These are phyloP conservation scores for Myriangium duriaei DNA, from an alignment of 2,329 filamentous ascomycete genomes.

Conservation along the genomic window DNA sequence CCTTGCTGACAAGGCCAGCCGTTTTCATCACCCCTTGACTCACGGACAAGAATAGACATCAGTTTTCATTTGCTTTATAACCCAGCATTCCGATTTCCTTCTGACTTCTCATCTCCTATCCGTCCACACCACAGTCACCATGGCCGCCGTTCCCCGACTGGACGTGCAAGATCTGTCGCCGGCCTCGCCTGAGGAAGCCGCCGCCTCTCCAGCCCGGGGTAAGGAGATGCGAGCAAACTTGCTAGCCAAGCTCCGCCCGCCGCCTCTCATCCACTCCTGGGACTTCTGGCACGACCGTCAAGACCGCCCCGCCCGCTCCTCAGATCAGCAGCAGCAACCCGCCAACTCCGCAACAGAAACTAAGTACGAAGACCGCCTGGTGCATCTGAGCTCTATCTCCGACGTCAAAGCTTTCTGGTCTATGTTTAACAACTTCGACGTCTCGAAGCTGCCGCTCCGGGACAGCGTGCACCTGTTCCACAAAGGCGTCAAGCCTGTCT, in stretches of 20 bases:
- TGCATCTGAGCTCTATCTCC: constrained; percentile 32
- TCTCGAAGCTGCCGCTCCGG: constrained; percentile 58
- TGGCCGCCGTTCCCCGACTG: constrained; percentile 17
- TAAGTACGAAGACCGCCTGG: constrained; percentile 34
- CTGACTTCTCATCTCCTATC: neutral
- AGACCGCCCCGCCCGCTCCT: constrained; percentile 19
- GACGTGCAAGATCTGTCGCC: constrained; percentile 41
- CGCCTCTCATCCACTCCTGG: constrained; percentile 40
- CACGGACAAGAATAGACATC: no score
- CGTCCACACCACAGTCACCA: constrained; percentile 13
- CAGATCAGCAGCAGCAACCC: constrained; percentile 6
- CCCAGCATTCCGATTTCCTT: no score
- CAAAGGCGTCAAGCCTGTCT: constrained; percentile 67
- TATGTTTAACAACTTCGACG: constrained; percentile 58
- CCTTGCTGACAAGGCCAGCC: no score
- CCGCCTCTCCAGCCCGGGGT: constrained; percentile 58
- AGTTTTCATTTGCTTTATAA: no score
- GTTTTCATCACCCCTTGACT: no score
- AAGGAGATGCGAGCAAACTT: constrained; percentile 53
- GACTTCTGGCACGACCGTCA: constrained; percentile 40
- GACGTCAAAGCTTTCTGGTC: constrained; percentile 39
- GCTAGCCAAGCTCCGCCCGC: constrained; percentile 30
- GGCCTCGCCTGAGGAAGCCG: constrained; percentile 47
- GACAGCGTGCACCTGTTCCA: constrained; percentile 64
- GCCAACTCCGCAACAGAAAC: constrained; percentile 5